A percentile compares a stretch with the other conserved stretches of the same genome.
These are phyloP conservation scores for Pyrus betulifolia DNA, from an alignment of 306 rosid genomes.

Conservation along the genomic window DNA sequence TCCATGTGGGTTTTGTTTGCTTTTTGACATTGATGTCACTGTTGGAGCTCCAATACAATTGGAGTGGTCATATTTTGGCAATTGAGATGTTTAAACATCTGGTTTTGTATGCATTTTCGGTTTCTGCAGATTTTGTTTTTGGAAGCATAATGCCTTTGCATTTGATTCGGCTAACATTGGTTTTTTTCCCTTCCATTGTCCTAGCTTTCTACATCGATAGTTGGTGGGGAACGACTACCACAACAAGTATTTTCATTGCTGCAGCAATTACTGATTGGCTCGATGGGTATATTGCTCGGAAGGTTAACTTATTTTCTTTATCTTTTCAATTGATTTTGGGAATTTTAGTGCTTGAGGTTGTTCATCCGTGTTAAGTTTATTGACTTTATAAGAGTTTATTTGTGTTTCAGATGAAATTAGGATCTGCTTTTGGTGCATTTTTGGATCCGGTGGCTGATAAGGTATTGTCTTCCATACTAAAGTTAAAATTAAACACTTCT, in stretches of 20 bases:
- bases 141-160: not conserved
- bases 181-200: not conserved
- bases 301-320: slow-evolving; percentile 29
- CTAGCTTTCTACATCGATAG: slow-evolving; percentile 78
- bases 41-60: not conserved
- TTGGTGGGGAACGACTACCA: slow-evolving; percentile 74
- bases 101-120: not conserved
- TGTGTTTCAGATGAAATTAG: slow-evolving; percentile 71
- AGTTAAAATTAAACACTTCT: not conserved
- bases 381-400: not conserved
- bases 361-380: not conserved
- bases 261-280: slow-evolving; percentile 98
- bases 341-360: not conserved
- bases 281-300: slow-evolving; percentile 96
- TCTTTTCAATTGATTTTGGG: not conserved
- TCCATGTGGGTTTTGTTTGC: not conserved
- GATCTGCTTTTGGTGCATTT: slow-evolving; percentile 95
- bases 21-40: not conserved
- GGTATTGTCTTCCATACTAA: slow-evolving; percentile 38
- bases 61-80: not conserved
- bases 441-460: slow-evolving; percentile 99
- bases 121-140: not conserved
- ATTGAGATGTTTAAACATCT: not conserved
- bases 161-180: not conserved
- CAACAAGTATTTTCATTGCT: slow-evolving; percentile 69